phyloP scores from a whole-genome alignment of 73 alveolate genomes.

The Tetrahymena borealis region DNA sequence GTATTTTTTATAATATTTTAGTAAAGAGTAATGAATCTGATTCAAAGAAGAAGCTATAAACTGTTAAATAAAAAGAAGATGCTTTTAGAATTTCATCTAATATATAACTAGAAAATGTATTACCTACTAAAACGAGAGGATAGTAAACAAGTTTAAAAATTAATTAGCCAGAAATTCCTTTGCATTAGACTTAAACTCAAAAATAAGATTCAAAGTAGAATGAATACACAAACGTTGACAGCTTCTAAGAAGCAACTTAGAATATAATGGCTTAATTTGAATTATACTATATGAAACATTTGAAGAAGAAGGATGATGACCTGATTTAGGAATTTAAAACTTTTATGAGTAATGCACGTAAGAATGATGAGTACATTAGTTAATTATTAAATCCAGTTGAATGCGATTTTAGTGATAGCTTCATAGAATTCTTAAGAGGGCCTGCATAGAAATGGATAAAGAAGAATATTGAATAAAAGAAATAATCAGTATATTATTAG shows the following conservation, averaged over 20 bases:
- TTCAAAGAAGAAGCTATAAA: background rate
- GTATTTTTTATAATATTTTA: background rate
- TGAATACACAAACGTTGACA: background rate
- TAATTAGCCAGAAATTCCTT: background rate
- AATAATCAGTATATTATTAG: background rate
- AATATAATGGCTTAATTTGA: background rate
- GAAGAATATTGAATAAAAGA: background rate
- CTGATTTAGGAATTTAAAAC: background rate
- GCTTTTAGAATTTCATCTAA: background rate
- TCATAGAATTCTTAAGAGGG: background rate
- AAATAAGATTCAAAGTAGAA: background rate
- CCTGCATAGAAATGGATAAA: background rate
- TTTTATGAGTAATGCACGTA: background rate
- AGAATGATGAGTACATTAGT: background rate
- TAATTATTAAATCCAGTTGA: background rate
- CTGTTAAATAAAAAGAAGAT: background rate
- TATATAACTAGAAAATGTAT: background rate
- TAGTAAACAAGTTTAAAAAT: background rate
- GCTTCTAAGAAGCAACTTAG: background rate
- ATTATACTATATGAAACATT: background rate
- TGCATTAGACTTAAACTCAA: background rate
- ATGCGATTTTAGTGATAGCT: background rate
- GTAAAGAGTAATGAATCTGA: background rate
- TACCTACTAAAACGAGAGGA: background rate
- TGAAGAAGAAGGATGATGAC: background rate